A percentile compares a stretch with the other conserved stretches of the same genome.
These are phyloP conservation scores for Suaeda aralocaspica DNA, from an alignment of 148 eudicot species.

Conservation along the genomic window DNA sequence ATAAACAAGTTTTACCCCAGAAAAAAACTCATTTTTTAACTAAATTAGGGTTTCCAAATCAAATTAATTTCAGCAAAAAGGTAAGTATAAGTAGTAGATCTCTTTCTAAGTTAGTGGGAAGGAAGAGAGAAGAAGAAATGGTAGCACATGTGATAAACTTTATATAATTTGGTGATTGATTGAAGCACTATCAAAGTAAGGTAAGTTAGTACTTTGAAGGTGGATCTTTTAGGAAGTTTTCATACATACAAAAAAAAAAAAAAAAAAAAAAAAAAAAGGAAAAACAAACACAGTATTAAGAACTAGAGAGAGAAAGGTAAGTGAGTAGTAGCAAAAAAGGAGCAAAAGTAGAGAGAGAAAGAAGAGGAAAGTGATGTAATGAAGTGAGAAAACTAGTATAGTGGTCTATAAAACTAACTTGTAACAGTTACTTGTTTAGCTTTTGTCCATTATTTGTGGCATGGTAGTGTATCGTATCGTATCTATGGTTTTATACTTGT, in stretches of 20 bases:
- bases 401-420: no score
- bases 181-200: slow-evolving; percentile 17
- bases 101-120: slow-evolving; percentile 9
- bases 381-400: no score
- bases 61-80: background rate
- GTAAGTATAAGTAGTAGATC: slow-evolving; percentile 22
- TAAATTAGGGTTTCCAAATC: background rate
- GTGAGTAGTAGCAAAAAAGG: no score
- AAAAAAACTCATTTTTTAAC: slow-evolving; percentile 9
- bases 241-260: background rate
- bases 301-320: background rate
- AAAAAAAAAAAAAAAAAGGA: background rate
- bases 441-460: no score
- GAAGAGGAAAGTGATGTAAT: no score
- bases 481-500: no score
- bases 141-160: slow-evolving; percentile 2
- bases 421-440: no score
- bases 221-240: slow-evolving; percentile 16
- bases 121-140: background rate
- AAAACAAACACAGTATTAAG: background rate
- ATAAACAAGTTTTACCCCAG: background rate
- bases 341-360: no score
- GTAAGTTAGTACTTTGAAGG: background rate
- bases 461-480: no score
- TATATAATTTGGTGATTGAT: slow-evolving; percentile 14